Percentiles rank a stretch among this genome's conserved stretches.
These are phyloP conservation scores for Cinchona pubescens DNA, from an alignment of 257 asterid species.

Conservation along the genomic window DNA sequence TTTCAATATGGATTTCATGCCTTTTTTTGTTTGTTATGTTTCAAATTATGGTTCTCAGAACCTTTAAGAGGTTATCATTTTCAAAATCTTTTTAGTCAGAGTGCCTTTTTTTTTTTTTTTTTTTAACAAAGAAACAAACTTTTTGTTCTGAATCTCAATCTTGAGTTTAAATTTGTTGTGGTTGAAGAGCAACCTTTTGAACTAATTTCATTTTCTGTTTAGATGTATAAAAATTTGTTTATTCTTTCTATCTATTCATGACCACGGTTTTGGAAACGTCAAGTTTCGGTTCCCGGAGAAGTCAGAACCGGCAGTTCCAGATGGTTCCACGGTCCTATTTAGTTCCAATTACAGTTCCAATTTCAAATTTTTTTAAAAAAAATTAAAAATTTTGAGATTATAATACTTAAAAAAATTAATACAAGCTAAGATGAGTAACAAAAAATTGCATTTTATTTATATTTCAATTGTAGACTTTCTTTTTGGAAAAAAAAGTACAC, in stretches of 20 bases:
- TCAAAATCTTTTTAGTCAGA: not conserved
- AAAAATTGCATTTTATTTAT: too few species aligned
- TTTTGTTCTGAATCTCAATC: not conserved
- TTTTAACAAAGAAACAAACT: not conserved
- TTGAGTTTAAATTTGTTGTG: not conserved
- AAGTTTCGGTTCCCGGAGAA: too few species aligned
- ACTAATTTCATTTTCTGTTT: not conserved
- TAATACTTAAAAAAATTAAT: too few species aligned
- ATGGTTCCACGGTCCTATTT: too few species aligned
- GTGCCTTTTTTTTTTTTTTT: not conserved
- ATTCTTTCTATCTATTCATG: not conserved
- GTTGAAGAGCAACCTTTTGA: not conserved
- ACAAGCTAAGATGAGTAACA: too few species aligned
- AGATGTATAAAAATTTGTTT: not conserved
- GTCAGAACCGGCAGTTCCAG: too few species aligned
- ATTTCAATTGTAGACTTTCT: too few species aligned
- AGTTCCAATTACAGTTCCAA: too few species aligned
- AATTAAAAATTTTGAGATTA: too few species aligned
- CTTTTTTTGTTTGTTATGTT: not conserved
- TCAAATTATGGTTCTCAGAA: not conserved
- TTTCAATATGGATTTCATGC: not conserved
- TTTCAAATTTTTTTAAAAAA: too few species aligned
- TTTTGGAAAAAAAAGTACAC: too few species aligned
- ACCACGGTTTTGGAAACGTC: too few species aligned
- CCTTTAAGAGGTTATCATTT: slow-evolving; percentile 6